phyloP scores from a whole-genome alignment of 208 protist genomes.

The Lotmaria passim region DNA sequence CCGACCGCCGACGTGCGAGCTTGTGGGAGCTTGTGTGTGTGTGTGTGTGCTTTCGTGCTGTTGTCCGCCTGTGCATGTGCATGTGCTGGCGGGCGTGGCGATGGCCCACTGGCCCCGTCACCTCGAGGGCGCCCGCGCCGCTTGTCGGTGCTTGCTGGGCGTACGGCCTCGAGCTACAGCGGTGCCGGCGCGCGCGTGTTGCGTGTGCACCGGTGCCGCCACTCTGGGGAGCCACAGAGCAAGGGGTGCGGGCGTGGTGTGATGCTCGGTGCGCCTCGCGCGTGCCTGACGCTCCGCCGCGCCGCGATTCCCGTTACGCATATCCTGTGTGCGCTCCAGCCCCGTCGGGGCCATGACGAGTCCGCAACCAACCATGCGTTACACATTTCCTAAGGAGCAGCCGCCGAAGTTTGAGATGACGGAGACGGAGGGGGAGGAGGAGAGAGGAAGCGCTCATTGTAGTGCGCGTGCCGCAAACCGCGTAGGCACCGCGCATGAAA shows the following conservation, averaged over 20 bases:
- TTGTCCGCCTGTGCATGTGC: neutral
- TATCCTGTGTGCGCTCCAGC: constrained; percentile 38
- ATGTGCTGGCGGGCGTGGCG: neutral
- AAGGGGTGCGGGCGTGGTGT: constrained; percentile 25
- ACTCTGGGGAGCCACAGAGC: constrained; percentile 25
- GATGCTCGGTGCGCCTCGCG: constrained; percentile 24
- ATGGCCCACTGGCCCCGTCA: constrained; percentile 26
- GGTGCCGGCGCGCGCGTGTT: constrained; percentile 6
- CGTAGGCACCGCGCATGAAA: constrained; percentile 30
- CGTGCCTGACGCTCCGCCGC: constrained; percentile 24
- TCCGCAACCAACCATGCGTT: constrained; percentile 34
- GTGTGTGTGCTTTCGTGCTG: neutral
- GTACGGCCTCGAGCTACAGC: constrained; percentile 26
- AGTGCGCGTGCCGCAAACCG: constrained; percentile 30
- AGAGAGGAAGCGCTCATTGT: constrained; percentile 9
- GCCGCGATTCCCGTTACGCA: constrained; percentile 31
- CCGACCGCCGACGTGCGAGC: neutral
- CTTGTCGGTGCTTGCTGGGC: constrained; percentile 25
- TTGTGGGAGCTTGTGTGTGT: too few relatives aligned
- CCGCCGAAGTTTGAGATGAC: too few relatives aligned
- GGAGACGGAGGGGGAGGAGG: too few relatives aligned
- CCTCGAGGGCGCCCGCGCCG: constrained; percentile 24
- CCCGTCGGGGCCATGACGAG: constrained; percentile 35
- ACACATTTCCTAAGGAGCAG: constrained; percentile 10
- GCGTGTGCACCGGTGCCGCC: constrained; percentile 9